phyloP scores from a whole-genome alignment of 805 yeast species.

The Candida sakaeoensis region DNA sequence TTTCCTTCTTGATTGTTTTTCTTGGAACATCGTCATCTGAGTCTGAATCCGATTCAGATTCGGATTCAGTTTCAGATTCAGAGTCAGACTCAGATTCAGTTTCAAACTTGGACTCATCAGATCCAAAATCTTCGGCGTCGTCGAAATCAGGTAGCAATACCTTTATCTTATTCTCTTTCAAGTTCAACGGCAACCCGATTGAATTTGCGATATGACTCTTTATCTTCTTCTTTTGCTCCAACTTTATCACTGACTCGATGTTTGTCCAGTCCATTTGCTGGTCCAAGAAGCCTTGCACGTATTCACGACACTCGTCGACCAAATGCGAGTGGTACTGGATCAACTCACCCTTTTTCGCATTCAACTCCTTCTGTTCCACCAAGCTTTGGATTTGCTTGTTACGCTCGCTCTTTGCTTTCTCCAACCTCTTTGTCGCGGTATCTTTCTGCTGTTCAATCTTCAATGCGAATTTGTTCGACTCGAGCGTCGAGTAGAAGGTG shows the following conservation, averaged over 20 bases:
- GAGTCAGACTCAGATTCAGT: conserved; percentile 34
- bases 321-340: conserved; percentile 65
- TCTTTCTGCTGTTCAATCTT: conserved; percentile 72
- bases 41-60: conserved; percentile 20
- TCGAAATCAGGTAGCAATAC: conserved; percentile 46
- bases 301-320: conserved; percentile 67
- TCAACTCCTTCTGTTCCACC: conserved; percentile 56
- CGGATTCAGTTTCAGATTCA: conserved; percentile 27
- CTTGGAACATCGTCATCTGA: conserved; percentile 13
- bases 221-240: conserved; percentile 69
- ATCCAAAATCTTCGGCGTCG: conserved; percentile 12
- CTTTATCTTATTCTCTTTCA: conserved; percentile 64
- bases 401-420: conserved; percentile 72
- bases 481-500: conserved; percentile 77
- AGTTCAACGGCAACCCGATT: conserved; percentile 65
- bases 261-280: conserved; percentile 95
- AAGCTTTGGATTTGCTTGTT: conserved; percentile 65
- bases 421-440: conserved; percentile 70
- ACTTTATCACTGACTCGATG: conserved; percentile 68
- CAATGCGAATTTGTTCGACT: conserved; percentile 72
- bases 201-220: conserved; percentile 49
- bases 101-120: conserved; percentile 32
- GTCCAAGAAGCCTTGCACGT: conserved; percentile 63
- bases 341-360: conserved; percentile 66
- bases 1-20: conserved; percentile 10